Conservation (phyloP, 768 basidiomycete genomes). For the Chalciporus piperatus region DNA sequence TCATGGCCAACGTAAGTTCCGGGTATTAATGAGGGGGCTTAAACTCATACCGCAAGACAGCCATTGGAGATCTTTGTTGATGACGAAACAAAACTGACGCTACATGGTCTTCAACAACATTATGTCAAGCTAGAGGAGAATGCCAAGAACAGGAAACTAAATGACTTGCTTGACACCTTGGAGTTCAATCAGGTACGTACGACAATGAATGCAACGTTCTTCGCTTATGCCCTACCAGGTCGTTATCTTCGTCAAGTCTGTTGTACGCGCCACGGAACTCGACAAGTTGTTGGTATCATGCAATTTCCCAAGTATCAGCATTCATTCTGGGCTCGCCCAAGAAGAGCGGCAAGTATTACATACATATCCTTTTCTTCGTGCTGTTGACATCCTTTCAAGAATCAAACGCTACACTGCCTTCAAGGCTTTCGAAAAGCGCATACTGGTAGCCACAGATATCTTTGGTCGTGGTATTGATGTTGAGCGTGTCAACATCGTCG, state of each 20-base stretch:
- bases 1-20: conserved; percentile 91
- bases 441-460: conserved; percentile 98
- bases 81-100: conserved; percentile 96
- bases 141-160: conserved; percentile 95
- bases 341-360: conserved; percentile 80
- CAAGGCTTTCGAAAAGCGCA: conserved; percentile 99
- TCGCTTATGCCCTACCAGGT: conserved; percentile 53
- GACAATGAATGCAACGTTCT: neutral
- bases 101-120: conserved; percentile 98
- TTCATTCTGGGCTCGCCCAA: conserved; percentile 92
- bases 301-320: conserved; percentile 97
- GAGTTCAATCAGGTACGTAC: conserved; percentile 92
- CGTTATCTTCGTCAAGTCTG: conserved; percentile 99
- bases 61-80: conserved; percentile 99
- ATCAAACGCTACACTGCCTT: conserved; percentile 96
- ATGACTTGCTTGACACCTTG: conserved; percentile 90
- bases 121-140: conserved; percentile 96
- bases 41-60: conserved; percentile 38
- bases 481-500: conserved; percentile 98
- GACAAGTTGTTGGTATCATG: conserved; percentile 95
- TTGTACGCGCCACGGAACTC: conserved; percentile 92
- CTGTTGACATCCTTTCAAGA: conserved; percentile 37
- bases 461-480: conserved; percentile 99
- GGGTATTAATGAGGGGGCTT: neutral
- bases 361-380: neutral